phyloP scores from a whole-genome alignment of 805 yeast genomes.

The Starmerella potacharoeniae region DNA sequence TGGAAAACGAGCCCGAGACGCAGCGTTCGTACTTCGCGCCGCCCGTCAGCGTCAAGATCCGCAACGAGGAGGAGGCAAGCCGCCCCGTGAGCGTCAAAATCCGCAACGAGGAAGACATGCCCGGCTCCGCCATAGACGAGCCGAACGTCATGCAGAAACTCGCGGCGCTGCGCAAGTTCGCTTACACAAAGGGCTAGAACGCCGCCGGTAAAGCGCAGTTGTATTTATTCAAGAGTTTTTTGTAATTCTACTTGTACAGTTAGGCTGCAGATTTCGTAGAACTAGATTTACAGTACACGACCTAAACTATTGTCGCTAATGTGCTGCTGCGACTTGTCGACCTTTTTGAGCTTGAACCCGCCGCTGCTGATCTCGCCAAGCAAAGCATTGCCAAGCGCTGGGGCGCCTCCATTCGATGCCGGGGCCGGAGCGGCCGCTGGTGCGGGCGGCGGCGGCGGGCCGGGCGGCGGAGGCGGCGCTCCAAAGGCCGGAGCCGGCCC shows the following conservation, averaged over 20 bases:
- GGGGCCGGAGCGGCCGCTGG: slow-evolving; percentile 37
- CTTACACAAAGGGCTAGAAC: background rate
- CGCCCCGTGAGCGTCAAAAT: too few species aligned
- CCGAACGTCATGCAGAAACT: background rate
- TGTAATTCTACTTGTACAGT: background rate
- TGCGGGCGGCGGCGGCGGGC: slow-evolving; percentile 29
- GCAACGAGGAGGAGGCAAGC: too few species aligned
- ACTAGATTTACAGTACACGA: slow-evolving; percentile 20
- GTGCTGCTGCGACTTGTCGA: slow-evolving; percentile 25
- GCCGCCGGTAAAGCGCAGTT: too few species aligned
- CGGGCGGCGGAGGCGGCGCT: slow-evolving; percentile 23
- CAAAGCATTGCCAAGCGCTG: slow-evolving; percentile 21
- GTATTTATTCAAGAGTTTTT: too few species aligned
- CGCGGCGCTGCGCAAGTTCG: background rate
- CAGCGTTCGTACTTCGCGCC: too few species aligned
- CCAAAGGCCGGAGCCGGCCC: slow-evolving; percentile 21
- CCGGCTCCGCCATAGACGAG: background rate
- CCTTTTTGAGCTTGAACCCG: slow-evolving; percentile 27
- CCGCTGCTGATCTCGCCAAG: slow-evolving; percentile 28
- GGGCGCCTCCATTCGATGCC: slow-evolving; percentile 26
- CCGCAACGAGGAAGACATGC: too few species aligned
- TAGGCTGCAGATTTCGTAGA: background rate
- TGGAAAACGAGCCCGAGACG: too few species aligned
- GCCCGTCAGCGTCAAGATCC: too few species aligned
- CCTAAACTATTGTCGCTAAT: slow-evolving; percentile 23